These are phyloP conservation scores for Rhizopogon rudus DNA, from an alignment of 768 basidiomycete species.

Conservation along the genomic window DNA sequence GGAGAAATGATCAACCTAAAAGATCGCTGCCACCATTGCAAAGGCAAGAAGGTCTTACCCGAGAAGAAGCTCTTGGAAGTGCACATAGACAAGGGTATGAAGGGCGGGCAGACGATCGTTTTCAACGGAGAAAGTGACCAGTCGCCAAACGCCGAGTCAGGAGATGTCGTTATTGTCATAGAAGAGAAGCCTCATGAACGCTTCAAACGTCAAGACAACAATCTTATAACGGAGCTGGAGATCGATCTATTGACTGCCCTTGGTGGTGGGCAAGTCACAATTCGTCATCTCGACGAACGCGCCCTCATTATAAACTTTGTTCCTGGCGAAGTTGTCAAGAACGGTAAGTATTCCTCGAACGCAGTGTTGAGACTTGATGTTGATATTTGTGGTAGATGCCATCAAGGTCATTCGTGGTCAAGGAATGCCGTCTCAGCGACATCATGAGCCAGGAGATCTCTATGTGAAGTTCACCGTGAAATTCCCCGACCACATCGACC, in stretches of 20 bases:
- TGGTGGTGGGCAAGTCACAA: constrained; percentile 84
- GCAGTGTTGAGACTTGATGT: background rate
- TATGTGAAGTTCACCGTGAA: constrained; percentile 81
- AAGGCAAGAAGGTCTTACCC: constrained; percentile 89
- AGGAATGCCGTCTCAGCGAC: constrained; percentile 98
- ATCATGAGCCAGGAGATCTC: constrained; percentile 95
- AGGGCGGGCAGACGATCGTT: constrained; percentile 83
- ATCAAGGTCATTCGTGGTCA: constrained; percentile 90
- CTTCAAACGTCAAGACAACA: constrained; percentile 86
- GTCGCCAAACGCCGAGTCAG: constrained; percentile 81
- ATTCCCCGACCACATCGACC: constrained; percentile 83
- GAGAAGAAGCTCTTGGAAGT: constrained; percentile 98
- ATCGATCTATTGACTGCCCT: constrained; percentile 91
- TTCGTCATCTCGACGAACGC: constrained; percentile 93
- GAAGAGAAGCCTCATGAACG: constrained; percentile 89
- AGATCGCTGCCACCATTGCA: constrained; percentile 89
- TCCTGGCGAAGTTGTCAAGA: constrained; percentile 90
- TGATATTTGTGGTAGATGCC: constrained; percentile 47
- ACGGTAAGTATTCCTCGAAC: constrained; percentile 51
- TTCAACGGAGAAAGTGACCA: constrained; percentile 93
- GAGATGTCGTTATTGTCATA: constrained; percentile 91
- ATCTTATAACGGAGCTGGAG: constrained; percentile 83
- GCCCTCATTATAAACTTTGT: constrained; percentile 77
- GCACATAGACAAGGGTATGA: constrained; percentile 98
- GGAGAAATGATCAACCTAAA: constrained; percentile 94